Evolutionary conservation across 2,329 filamentous ascomycete species (phyloP), one percentile per base, ranked within the genome.

Genomic region (Sporothrix luriei): DNA sequence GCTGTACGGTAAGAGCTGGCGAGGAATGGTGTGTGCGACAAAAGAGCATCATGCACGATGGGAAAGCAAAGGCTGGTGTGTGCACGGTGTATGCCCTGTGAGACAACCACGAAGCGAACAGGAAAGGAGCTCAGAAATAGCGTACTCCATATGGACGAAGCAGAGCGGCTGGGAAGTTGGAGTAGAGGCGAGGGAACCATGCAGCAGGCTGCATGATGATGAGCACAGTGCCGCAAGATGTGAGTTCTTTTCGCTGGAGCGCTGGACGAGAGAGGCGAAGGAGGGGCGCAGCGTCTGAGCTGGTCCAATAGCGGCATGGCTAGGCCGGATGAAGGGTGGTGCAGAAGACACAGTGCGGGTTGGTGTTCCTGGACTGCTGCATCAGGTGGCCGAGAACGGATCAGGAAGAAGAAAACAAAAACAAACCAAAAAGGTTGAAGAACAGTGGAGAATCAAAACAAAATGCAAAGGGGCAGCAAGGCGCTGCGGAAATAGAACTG

Each of bases 341-440:
- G 40, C 54, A 29, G 66, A 33, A 19, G 1, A 13, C 54, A 68
- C 66, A 68, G 66, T 68, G 66, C 21, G 66, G 24, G 16, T 21
- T 26, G 26, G 26, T 19, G n/a, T 51, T 4, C 38, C 19, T 3
- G 16, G 21, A 46, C 40, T 5, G 48, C 59, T 48, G 38, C 59
- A 29, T 33, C 46, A 51, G 62, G 46, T 21, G 46, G 48, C 57
- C 67, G 57, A 54, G 57, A 64, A 64, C 67, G 57, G 67, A 69
- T 64, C 24, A 24, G 67, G 57, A 69, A 48, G 57, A 64, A 62
- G 57, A 55, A 69, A 69, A 69, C 51, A 68, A 68, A 68, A 62
- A 49, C 57, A 69, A 69, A 33, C 19, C 24, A 26, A 40, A 62
- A 54, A 29, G 40, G 14, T 13, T 14, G 38, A 33, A 33, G 26